Evolutionary conservation across 805 yeast species (phyloP), one percentile per base, ranked within the genome.

Genomic region (Saturnispora dispora): DNA sequence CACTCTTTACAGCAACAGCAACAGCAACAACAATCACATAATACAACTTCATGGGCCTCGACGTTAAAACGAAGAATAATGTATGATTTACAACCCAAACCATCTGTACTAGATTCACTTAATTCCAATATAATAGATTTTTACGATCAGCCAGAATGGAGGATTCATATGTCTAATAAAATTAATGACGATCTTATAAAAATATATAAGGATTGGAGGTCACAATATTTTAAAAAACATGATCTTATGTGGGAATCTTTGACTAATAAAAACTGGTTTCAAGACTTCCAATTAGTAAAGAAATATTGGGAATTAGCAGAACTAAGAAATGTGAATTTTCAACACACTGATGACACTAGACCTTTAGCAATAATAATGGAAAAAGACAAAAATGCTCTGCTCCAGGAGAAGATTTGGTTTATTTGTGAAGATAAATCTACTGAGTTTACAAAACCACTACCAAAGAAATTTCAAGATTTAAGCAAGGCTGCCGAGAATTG

Each of bases 161-260:
- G 52, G 35, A 50, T 44, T 28, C 46, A 51, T 40, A 33, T 52
- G 11, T 25, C 30, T 17, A 42, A 39, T 17, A 30, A 46, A 39
- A 22, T n/a, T 15, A 45, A 35, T 30, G 37, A 27, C 7, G 43
- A 45, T 41, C 27, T 52, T 8, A 40, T 47, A 17, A 50, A 52
- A 47, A 46, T 50, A 27, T 54, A 40, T 23, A 46, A 52, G 33
- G 37, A 37, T n/a, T 54, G 55, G 55, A 52, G 55, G 13, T 33
- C 18, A n/a, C 13, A 23, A 1, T 54, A 50, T 47, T 54, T 50
- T 42, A 40, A 39, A 20, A 44, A n/a, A 10, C 51, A 48, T 42
- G 51, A 48, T 42, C 4, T 17, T 3, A 48, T 48, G 41, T 48
- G 45, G 42, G 36, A 48, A 5, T 42, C 47, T 11, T 30, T 42